phyloP scores from a whole-genome alignment of 345 rosid genomes.

The Arabidopsis arenosa region DNA sequence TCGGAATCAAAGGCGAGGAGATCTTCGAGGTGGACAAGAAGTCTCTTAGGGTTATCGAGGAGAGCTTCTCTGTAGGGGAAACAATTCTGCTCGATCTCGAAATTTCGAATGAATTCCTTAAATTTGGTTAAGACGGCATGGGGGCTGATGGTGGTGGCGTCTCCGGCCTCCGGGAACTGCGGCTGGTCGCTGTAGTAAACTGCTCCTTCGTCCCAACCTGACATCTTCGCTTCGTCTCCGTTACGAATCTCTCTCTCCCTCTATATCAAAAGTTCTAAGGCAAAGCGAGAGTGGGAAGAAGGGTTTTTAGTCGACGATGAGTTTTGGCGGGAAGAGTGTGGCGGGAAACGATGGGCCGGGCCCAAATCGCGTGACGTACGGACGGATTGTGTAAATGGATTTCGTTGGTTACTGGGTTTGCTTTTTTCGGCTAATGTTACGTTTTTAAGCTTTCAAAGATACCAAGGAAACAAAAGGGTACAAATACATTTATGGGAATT shows the following conservation, averaged over 20 bases:
- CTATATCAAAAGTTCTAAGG: background rate
- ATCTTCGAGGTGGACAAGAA: slow-evolving; percentile 77
- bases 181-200: slow-evolving; percentile 95
- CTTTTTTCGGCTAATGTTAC: too few species aligned
- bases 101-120: slow-evolving; percentile 87
- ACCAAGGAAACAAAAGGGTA: too few species aligned
- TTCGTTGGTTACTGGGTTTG: background rate
- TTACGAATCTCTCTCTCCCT: slow-evolving; percentile 9
- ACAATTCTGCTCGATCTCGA: slow-evolving; percentile 71
- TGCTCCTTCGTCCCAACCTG: slow-evolving; percentile 93
- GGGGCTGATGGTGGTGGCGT: slow-evolving; percentile 57
- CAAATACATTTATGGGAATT: too few species aligned
- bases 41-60: slow-evolving; percentile 69
- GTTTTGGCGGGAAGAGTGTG: slow-evolving; percentile 39
- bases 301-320: slow-evolving; percentile 1
- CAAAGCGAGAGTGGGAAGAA: background rate
- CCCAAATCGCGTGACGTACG: background rate
- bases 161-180: slow-evolving; percentile 73
- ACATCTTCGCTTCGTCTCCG: slow-evolving; percentile 53
- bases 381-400: background rate
- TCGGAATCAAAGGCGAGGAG: slow-evolving; percentile 81
- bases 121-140: slow-evolving; percentile 78
- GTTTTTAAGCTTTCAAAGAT: too few species aligned
- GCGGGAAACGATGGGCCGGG: slow-evolving; percentile 38
- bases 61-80: slow-evolving; percentile 90